Conservation (phyloP, 2,329 filamentous ascomycete species). For the Hymenoscyphus fraxineus region DNA sequence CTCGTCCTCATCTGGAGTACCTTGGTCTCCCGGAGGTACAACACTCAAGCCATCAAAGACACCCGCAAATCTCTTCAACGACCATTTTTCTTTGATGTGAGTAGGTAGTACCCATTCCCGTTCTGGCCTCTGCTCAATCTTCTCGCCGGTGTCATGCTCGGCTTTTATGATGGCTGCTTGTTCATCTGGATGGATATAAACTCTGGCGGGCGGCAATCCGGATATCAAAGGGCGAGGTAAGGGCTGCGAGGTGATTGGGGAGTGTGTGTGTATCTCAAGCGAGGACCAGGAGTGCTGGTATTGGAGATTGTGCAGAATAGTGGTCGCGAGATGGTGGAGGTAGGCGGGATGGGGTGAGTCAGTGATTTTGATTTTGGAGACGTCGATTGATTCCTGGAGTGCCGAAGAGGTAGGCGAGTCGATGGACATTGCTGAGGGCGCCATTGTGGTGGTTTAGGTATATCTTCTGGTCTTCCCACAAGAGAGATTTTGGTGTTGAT, state of each 20-base stretch:
- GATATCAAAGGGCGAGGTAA: constrained; percentile 63
- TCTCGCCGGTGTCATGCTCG: constrained; percentile 46
- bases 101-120: constrained; percentile 75
- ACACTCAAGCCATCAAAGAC: constrained; percentile 62
- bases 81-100: constrained; percentile 70
- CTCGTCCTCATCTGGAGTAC: constrained; percentile 22
- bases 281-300: constrained; percentile 73
- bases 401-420: constrained; percentile 23
- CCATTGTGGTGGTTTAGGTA: constrained; percentile 15
- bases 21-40: constrained; percentile 39
- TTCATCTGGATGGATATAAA: constrained; percentile 80
- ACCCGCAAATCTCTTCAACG: constrained; percentile 59
- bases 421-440: constrained; percentile 15
- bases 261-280: constrained; percentile 51
- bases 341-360: constrained; percentile 29
- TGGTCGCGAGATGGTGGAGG: constrained; percentile 49
- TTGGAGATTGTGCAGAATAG: constrained; percentile 67
- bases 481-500: not conserved
- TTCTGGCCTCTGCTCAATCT: constrained; percentile 50
- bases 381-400: constrained; percentile 27
- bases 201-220: constrained; percentile 66
- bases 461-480: not conserved
- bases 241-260: constrained; percentile 38
- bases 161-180: constrained; percentile 68
- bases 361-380: constrained; percentile 21